A percentile compares a stretch with the other conserved stretches of the same genome.
phyloP scores from a whole-genome alignment of 495 filamentous ascomycete species.

The Xylaria castorea region DNA sequence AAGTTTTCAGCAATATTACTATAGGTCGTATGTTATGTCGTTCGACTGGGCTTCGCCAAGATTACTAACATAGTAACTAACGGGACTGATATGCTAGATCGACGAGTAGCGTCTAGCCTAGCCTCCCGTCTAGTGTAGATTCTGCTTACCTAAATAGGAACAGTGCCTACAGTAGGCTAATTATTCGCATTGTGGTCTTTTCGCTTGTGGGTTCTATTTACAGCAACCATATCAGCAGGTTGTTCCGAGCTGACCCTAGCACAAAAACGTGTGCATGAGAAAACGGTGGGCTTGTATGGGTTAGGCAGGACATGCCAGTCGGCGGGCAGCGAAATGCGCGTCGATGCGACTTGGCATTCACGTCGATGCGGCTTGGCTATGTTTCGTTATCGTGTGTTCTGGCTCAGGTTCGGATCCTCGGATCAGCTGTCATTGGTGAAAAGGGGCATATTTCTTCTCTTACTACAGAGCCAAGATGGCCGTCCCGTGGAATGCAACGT shows the following conservation, averaged over 20 bases:
- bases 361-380: background rate
- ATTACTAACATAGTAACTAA: slow-evolving; percentile 7
- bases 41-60: slow-evolving; percentile 20
- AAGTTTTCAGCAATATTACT: slow-evolving; percentile 19
- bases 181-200: slow-evolving; percentile 3
- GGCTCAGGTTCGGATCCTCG: background rate
- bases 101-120: background rate
- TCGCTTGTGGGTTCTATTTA: slow-evolving; percentile 23
- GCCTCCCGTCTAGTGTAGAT: slow-evolving; percentile 13
- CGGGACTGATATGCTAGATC: background rate
- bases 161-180: background rate
- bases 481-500: slow-evolving; percentile 13
- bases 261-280: slow-evolving; percentile 23
- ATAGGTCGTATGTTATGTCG: slow-evolving; percentile 26
- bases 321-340: background rate
- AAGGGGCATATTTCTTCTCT: background rate
- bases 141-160: slow-evolving; percentile 6
- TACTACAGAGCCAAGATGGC: slow-evolving; percentile 12
- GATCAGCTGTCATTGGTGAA: background rate
- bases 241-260: slow-evolving; percentile 6
- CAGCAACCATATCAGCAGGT: slow-evolving; percentile 13
- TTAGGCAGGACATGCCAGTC: background rate
- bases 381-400: slow-evolving; percentile 10
- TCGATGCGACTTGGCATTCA: background rate
- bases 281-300: background rate